Percentiles rank a stretch among this genome's conserved stretches.
These are phyloP conservation scores for Scutellospora calospora DNA, from an alignment of 371 early-diverging fungal genomes.

Conservation along the genomic window DNA sequence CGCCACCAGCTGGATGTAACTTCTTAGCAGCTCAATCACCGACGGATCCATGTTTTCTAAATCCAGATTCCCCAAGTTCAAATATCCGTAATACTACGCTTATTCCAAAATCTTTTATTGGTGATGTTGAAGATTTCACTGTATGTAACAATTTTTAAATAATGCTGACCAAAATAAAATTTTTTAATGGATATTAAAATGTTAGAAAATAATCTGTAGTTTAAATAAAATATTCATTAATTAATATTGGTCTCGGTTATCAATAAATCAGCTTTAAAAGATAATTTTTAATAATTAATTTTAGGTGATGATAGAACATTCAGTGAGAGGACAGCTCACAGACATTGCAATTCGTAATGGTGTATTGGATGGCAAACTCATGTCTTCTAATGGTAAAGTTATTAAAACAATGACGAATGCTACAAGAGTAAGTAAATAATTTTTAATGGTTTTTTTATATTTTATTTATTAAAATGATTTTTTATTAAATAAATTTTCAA, in stretches of 20 bases:
- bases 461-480: background rate
- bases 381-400: background rate
- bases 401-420: slow-evolving; percentile 5
- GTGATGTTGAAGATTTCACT: slow-evolving; percentile 52
- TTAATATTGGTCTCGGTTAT: background rate
- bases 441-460: no score
- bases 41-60: slow-evolving; percentile 39
- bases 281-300: background rate
- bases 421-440: slow-evolving; percentile 28
- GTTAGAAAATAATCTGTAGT: no score
- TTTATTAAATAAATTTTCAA: background rate
- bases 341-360: slow-evolving; percentile 54
- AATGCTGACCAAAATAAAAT: background rate
- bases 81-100: slow-evolving; percentile 16
- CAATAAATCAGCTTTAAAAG: no score
- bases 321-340: slow-evolving; percentile 55
- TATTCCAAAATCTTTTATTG: slow-evolving; percentile 43
- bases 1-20: slow-evolving; percentile 39
- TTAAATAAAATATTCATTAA: background rate
- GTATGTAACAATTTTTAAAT: background rate
- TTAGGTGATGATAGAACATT: slow-evolving; percentile 61
- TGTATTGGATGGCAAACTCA: slow-evolving; percentile 48
- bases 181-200: background rate
- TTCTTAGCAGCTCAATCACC: slow-evolving; percentile 41
- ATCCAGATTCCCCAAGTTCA: slow-evolving; percentile 39